A percentile compares a stretch with the other conserved stretches of the same genome.
phyloP scores from a whole-genome alignment of 2,329 filamentous ascomycete species.

The Neopestalotiopsis sp. region DNA sequence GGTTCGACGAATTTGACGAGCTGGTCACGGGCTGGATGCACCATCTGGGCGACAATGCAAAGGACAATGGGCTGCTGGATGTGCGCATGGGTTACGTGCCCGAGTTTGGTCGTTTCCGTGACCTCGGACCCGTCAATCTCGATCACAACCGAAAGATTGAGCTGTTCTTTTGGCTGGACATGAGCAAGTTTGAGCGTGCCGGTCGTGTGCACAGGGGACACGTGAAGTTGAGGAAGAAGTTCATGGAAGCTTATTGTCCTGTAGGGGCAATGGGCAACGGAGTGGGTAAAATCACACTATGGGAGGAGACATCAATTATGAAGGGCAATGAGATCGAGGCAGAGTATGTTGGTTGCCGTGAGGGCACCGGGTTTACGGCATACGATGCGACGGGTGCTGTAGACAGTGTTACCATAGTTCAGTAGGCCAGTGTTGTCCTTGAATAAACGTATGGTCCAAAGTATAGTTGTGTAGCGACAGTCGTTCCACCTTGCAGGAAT shows the following conservation, averaged over 20 bases:
- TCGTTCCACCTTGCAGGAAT: too few species aligned
- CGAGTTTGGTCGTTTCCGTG: background rate
- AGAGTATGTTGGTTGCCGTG: slow-evolving; percentile 2
- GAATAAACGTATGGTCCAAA: background rate
- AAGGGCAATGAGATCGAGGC: background rate
- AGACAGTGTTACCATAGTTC: background rate
- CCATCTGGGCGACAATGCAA: background rate
- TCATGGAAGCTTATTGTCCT: slow-evolving; percentile 3
- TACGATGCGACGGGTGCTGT: background rate
- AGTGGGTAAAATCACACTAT: background rate
- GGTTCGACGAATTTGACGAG: background rate
- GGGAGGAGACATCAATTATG: background rate
- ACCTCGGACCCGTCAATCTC: background rate
- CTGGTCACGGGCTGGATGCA: slow-evolving; percentile 9
- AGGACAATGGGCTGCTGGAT: background rate
- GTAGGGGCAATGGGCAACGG: background rate
- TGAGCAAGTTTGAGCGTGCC: background rate
- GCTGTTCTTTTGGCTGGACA: background rate
- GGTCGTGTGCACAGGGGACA: background rate
- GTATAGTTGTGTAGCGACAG: too few species aligned
- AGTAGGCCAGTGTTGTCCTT: background rate
- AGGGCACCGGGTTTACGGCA: slow-evolving; percentile 5
- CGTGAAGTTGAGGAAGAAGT: background rate
- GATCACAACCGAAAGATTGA: slow-evolving; percentile 7
- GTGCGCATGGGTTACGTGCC: background rate